A percentile compares a stretch with the other conserved stretches of the same genome.
Conservation (phyloP, 306 rosid genomes). For the Vigna reflexopilosa region DNA sequence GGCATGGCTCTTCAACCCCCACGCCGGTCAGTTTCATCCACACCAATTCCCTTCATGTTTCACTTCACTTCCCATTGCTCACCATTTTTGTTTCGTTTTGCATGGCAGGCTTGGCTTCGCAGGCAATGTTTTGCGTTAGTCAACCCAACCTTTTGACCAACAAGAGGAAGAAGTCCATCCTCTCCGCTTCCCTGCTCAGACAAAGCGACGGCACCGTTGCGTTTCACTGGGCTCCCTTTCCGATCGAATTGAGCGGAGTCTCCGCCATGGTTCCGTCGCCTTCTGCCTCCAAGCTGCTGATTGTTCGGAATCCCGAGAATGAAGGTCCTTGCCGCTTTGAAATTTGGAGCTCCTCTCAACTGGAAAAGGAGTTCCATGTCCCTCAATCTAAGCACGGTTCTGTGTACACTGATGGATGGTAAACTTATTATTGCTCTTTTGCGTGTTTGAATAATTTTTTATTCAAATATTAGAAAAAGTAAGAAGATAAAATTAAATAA, state of each 20-base stretch:
- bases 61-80: not conserved
- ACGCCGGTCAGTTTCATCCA: constrained; percentile 49
- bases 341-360: constrained; percentile 70
- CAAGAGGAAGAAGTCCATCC: constrained; percentile 70
- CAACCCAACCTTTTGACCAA: constrained; percentile 81
- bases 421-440: constrained; percentile 10
- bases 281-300: constrained; percentile 72
- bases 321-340: constrained; percentile 75
- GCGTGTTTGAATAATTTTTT: too few relatives aligned
- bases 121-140: constrained; percentile 73
- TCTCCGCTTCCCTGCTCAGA: constrained; percentile 65
- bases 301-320: constrained; percentile 72
- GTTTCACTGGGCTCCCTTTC: constrained; percentile 85
- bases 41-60: not conserved
- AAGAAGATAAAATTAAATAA: too few relatives aligned
- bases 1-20: constrained; percentile 78
- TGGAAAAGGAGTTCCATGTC: constrained; percentile 73
- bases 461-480: too few relatives aligned
- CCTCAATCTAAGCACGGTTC: constrained; percentile 85
- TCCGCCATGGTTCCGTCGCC: constrained; percentile 85
- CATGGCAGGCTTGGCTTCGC: constrained; percentile 37
- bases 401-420: constrained; percentile 89
- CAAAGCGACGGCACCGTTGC: constrained; percentile 50
- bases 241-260: constrained; percentile 76
- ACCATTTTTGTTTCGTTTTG: not conserved